Base-by-base conservation (phyloP, 2,329 filamentous ascomycete genomes). In the Colletotrichum sidae region DNA sequence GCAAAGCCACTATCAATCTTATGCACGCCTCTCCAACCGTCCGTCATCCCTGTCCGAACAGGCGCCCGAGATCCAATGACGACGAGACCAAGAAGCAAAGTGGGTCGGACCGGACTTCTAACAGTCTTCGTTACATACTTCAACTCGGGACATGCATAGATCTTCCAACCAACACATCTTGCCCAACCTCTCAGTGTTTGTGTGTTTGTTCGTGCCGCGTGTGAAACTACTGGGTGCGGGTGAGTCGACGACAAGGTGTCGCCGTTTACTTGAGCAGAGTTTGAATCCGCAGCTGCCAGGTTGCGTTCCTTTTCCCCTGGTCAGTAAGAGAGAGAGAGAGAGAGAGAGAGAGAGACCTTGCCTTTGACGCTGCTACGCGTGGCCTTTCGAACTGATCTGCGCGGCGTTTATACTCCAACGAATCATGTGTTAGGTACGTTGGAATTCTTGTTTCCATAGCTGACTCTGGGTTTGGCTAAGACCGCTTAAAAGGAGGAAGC, bases 41-140 rank as follows among this genome's bases (percentile, higher is more conserved):
- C 25, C 25, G 25, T 25, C 25, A 25, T 25, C 25, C 25, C 17
- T 25, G 9, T 44, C 34, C 44, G 54, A 45, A 50, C 15, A 44
- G 13, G 25, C 17, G 38, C 35, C 44, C 44, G 37, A 12, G 34
- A 41, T 15, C 53, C 53, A 42, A 49, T 58, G 41, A 60, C 42
- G 46, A 50, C 55, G 58, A 38, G 17, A 35, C 45, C 49, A 64
- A 49, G 35, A 53, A 25, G 35, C 34, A 33, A 35, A 52, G 42
- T 59, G 55, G 41, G 53, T 55, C 50, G 37, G 33, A 33, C 8
- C 12, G 34, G 56, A 57, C 63, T 44, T 57, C 58, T 17, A 53
- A 65, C 63, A 56, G 50, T 57, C 35, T 9, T 25, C 33, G 63
- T 57, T 62, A 65, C 58, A 61, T 45, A 5, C 25, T 25, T 25